phyloP scores from a whole-genome alignment of 2,329 filamentous ascomycete species.

The Apiospora koreana region DNA sequence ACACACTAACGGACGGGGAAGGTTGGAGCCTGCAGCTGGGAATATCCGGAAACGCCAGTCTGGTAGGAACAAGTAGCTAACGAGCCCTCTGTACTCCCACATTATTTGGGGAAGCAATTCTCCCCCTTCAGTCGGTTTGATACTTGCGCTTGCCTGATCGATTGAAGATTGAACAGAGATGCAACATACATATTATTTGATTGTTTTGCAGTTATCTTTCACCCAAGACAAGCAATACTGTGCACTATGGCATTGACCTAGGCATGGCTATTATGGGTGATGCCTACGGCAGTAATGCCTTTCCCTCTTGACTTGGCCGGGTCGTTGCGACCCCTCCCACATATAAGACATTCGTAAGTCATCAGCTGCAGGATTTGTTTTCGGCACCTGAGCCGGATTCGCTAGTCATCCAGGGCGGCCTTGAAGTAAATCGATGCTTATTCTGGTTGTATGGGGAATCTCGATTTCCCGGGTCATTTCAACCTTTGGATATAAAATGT shows the following conservation, averaged over 20 bases:
- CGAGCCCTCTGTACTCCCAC: not conserved
- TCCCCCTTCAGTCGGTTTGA: not conserved
- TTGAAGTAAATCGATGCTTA: not conserved
- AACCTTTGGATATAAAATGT: not conserved
- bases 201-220: not conserved
- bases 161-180: not conserved
- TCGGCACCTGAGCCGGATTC: not conserved
- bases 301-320: not conserved
- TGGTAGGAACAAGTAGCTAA: not conserved
- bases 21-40: not conserved
- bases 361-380: not conserved
- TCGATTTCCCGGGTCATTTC: not conserved
- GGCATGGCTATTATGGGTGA: not conserved
- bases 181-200: not conserved
- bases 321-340: not conserved
- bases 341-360: slow-evolving; percentile 1
- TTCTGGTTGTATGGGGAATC: not conserved
- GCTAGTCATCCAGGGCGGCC: not conserved
- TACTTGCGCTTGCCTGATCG: not conserved
- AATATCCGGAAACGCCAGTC: not conserved
- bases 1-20: not conserved
- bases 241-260: too few species aligned
- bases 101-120: not conserved
- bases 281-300: not conserved
- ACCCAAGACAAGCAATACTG: not conserved